A percentile compares a stretch with the other conserved stretches of the same genome.
These are phyloP conservation scores for Eremothecium gossypii DNA, from an alignment of 1,139 yeast genomes.

Conservation along the genomic window DNA sequence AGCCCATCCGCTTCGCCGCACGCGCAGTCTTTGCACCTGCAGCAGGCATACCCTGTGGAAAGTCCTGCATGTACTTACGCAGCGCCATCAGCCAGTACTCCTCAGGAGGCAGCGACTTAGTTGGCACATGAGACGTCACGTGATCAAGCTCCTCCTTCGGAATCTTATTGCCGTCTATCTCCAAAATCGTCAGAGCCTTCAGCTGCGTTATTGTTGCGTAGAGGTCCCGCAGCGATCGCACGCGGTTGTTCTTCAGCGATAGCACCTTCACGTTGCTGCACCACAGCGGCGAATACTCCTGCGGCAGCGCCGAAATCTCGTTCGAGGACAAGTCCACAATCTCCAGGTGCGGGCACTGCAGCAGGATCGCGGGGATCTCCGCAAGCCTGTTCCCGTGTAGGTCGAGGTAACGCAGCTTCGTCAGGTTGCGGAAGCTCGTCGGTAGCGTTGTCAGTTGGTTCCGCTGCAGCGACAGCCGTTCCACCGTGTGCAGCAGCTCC, in stretches of 20 bases:
- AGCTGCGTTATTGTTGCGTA: slow-evolving; percentile 46
- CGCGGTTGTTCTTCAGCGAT: slow-evolving; percentile 53
- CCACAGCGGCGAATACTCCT: slow-evolving; percentile 34
- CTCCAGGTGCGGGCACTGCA: slow-evolving; percentile 42
- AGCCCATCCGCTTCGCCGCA: slow-evolving; percentile 65
- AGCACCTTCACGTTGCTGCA: slow-evolving; percentile 42
- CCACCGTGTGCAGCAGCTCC: slow-evolving; percentile 37
- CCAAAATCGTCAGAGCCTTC: slow-evolving; percentile 51
- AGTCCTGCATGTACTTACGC: slow-evolving; percentile 21
- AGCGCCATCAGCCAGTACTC: slow-evolving; percentile 29
- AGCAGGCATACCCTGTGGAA: slow-evolving; percentile 14
- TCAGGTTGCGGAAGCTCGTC: slow-evolving; percentile 36
- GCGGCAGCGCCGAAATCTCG: slow-evolving; percentile 38
- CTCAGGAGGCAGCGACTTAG: slow-evolving; percentile 15
- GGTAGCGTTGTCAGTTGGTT: slow-evolving; percentile 46
- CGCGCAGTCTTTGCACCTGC: slow-evolving; percentile 29
- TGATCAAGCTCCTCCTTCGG: slow-evolving; percentile 50
- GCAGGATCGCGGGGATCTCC: slow-evolving; percentile 42
- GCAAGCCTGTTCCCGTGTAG: slow-evolving; percentile 51
- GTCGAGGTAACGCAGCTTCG: slow-evolving; percentile 52
- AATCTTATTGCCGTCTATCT: slow-evolving; percentile 61
- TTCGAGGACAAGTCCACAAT: slow-evolving; percentile 63
- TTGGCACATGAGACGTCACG: slow-evolving; percentile 36
- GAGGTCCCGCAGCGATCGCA: slow-evolving; percentile 49
- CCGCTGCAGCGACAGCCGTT: slow-evolving; percentile 45